Evolutionary conservation across 352 stramenopile species (phyloP), one percentile per base, ranked within the genome.

Genomic region (Blastocystis sp.): DNA sequence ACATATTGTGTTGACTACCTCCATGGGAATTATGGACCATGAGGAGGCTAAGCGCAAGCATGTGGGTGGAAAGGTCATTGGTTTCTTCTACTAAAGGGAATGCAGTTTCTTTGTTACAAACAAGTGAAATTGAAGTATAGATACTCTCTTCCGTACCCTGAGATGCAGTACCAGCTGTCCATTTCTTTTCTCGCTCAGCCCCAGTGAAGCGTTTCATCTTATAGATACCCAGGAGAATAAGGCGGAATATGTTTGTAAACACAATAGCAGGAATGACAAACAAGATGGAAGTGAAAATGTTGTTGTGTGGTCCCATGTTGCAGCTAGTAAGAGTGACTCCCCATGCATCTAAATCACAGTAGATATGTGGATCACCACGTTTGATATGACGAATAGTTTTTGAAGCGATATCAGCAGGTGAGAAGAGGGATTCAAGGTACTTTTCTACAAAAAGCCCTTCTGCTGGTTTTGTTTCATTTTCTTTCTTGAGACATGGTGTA

Each of bases 31-130:
- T 91, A 97, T 97, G 94, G 95, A 95, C 90, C 95, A 97, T 89
- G 93, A 97, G 90, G 95, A 98, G 48, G 37, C 37, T 64, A 95
- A 96, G 91, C 95, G 96, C 91, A 99, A 99, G 96, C 97, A 99
- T 94, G 99, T 96, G 64, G 97, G 97, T 96, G 97, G 97, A 92
- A 99, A 99, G 95, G 94, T 99, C 92, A 95, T 99, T 87, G 97
- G 97, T 90, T 99, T 99, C 93, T 99, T 99, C 94, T 99, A 99
- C 93, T 99, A 97, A 92, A 22, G 35, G 90, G 51, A 80, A 48
- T 48, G 40, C 3, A 48, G 2, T 48, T 9, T 48, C 33, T 66
- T 62, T 62, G 19, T 33, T 33, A 62, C 56, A n/a, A 62, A 62
- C 56, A 62, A 17, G 56, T 33, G 27, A 62, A n/a, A 62, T 3